Evolutionary conservation across 208 protist species (phyloP).

Genomic region (Herpetomonas tarakana): DNA sequence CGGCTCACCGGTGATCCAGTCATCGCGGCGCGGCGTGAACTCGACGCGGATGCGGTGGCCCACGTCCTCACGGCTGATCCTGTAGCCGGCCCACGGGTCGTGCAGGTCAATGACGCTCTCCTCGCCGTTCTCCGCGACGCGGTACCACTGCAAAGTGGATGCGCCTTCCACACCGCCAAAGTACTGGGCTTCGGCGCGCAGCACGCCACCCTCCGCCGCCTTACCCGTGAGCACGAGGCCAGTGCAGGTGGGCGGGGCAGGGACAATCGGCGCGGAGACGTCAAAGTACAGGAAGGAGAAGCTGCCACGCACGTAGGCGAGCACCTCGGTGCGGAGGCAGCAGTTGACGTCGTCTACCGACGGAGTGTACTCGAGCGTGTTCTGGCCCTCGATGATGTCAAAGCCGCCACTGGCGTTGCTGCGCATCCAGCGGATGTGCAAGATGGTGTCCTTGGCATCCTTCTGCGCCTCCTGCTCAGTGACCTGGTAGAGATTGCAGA

Average conservation of each 20-base stretch:
- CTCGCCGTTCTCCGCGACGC: slow-evolving; percentile 62
- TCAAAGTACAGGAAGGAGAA: slow-evolving; percentile 92
- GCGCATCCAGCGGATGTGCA: slow-evolving; percentile 92
- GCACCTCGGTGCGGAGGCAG: slow-evolving; percentile 87
- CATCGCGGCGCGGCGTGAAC: slow-evolving; percentile 86
- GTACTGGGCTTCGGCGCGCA: slow-evolving; percentile 84
- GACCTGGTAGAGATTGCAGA: slow-evolving; percentile 88
- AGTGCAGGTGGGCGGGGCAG: slow-evolving; percentile 73
- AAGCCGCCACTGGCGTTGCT: slow-evolving; percentile 67
- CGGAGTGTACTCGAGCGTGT: slow-evolving; percentile 75
- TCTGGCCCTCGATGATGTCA: slow-evolving; percentile 87
- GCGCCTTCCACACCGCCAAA: slow-evolving; percentile 84
- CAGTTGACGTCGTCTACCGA: slow-evolving; percentile 71
- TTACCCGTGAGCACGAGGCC: slow-evolving; percentile 80
- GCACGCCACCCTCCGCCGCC: slow-evolving; percentile 66
- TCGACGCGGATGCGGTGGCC: slow-evolving; percentile 82
- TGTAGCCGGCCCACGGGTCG: slow-evolving; percentile 85
- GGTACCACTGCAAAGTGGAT: slow-evolving; percentile 84
- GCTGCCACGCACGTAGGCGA: slow-evolving; percentile 85
- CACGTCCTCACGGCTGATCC: slow-evolving; percentile 72
- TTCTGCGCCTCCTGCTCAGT: slow-evolving; percentile 56
- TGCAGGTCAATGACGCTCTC: slow-evolving; percentile 60
- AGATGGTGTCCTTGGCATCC: slow-evolving; percentile 85
- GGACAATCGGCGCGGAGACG: slow-evolving; percentile 80
- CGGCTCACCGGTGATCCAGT: slow-evolving; percentile 87